Base-by-base conservation (phyloP, 2,329 filamentous ascomycete species). In the Neofusicoccum parvum region DNA sequence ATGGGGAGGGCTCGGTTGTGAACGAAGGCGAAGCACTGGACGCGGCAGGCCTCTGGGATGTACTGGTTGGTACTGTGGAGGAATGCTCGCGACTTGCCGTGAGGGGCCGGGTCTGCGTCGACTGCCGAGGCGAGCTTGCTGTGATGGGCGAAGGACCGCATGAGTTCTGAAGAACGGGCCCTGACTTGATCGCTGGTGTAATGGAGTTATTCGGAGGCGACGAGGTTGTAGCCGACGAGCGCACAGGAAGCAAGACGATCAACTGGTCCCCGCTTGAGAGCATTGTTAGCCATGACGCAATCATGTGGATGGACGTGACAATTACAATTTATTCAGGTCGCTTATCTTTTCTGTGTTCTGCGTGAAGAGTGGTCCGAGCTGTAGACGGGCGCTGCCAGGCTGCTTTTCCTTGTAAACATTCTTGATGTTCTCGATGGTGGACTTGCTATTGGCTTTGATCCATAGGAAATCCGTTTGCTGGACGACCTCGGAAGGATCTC, bases 401-500 rank as follows among this genome's bases (percentile, higher is more conserved):
- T 66, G 46, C 27, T 58, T 64, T 12, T 62, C 56, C 9, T 64
- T 54, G 60, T 72, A 74, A 7, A 68, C 67, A 12, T 69, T 50
- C 3, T 64, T 37, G 37, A 76, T 67, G 37, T 67, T 70, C 12
- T 69, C 53, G 10, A 72, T 64, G 1, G 68, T 65, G 2, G 56
- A 48, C 23, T 23, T 60, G 27, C 32, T n/a, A 37, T 75, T 70
- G 15, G 70, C 72, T 41, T 75, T 74, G 64, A 79, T 71, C 76
- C 78, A 80, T 1, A 77, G 62, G 54, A 79, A 76, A 53, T 78
- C 73, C 1, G 32, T 9, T 46, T 74, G 69, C 7, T 37, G 20
- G 2, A 72, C 46, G 5, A 54, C 37, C 3, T 71, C 62, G 3
- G 69, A 39, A 3, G 66, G 66, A 3, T 64, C 36, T 36, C 69